Evolutionary conservation across 306 rosid genomes (phyloP).

Genomic region (Luffa acutangula): DNA sequence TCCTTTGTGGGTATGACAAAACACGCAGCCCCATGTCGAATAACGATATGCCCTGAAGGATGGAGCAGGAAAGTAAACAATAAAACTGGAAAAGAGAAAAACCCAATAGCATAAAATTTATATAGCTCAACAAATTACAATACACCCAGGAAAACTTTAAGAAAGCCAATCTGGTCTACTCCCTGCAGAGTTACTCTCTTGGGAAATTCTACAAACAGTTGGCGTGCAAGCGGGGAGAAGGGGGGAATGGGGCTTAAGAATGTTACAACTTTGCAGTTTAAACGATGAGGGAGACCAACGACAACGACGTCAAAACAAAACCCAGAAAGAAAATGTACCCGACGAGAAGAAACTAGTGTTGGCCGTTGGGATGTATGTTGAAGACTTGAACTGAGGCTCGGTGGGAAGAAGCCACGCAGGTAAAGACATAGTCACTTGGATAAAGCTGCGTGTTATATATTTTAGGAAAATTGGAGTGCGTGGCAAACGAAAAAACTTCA

Average conservation of each 20-base stretch:
- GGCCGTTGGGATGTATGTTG: neutral
- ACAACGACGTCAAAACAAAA: neutral
- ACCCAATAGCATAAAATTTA: neutral
- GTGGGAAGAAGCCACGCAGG: neutral
- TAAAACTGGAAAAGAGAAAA: neutral
- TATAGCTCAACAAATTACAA: neutral
- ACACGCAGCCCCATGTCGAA: constrained; percentile 27
- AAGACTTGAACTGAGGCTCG: neutral
- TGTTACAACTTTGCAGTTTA: neutral
- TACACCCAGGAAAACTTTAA: neutral
- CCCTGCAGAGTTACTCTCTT: neutral
- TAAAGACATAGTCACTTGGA: neutral
- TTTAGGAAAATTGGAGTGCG: too few relatives aligned
- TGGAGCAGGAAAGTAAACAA: neutral
- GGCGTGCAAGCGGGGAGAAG: neutral
- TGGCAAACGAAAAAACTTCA: too few relatives aligned
- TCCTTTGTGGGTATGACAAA: constrained; percentile 22
- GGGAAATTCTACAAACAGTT: constrained; percentile 3
- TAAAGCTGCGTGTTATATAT: too few relatives aligned
- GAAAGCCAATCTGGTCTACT: neutral
- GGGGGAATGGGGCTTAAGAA: neutral
- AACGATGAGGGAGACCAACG: neutral
- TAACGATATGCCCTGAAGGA: neutral
- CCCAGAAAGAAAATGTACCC: neutral
- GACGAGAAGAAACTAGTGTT: neutral